Evolutionary conservation across 805 yeast species (phyloP), one percentile per base, ranked within the genome.

Genomic region (Kodamaea kakaduensis): DNA sequence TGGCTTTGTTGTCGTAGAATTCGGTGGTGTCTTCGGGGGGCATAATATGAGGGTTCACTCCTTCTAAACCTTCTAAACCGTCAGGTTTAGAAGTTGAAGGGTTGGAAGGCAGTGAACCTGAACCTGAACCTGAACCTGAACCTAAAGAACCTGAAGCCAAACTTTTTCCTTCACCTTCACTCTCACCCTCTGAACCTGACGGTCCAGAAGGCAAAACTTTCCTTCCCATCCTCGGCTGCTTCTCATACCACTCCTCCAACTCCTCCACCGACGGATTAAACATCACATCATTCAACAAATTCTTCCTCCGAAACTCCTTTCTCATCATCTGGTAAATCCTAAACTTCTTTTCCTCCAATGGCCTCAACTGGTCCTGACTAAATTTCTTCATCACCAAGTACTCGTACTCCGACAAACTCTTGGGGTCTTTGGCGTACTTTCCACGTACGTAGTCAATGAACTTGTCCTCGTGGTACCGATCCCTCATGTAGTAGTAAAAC

Each of bases 1-100:
- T 72, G 0, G 97, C 97, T 45, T 84, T 76, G 2, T 61, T 60
- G 46, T 90, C 89, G 54, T 83, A 87, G 51, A 84, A 81, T 8
- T 67, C 71, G 1, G 95, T 85, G 6, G 96, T 83, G 54, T 90
- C 96, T 49, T 77, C 74, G 1, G 94, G 71, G 4, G 83, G 81
- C 32, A 81, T 69, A 26, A 85, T 77, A 34, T 50, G 35, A 4
- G 66, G 61, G 31, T 69, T 62, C 60, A 54, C 19, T 34, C 28
- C 20, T 31, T 27, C 20, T 32, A 43, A 18, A 30, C 25, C 17
- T 10, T 25, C 32, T 6, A 15, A 40, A 15, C 43, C 47, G 3
- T 36, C 34, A 1, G 38, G 41, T 10, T 50, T 51, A n/a, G n/a
- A n/a, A n/a, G n/a, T n/a, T n/a, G n/a, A n/a, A n/a, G n/a, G n/a